These are phyloP conservation scores for Xylaria sp. DNA, from an alignment of 2,329 filamentous ascomycete species.

Conservation along the genomic window DNA sequence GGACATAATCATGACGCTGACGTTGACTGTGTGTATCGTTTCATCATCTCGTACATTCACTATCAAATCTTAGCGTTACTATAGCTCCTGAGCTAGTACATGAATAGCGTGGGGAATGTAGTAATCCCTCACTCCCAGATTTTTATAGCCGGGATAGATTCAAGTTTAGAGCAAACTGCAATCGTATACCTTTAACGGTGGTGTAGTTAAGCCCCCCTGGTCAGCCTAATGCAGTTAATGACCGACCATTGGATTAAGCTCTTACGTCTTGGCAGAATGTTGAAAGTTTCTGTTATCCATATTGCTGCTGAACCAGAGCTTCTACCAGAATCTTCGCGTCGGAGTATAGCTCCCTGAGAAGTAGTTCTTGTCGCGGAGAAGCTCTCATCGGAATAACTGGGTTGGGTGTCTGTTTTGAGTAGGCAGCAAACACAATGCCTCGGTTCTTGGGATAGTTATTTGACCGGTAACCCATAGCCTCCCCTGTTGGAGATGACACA, in stretches of 20 bases:
- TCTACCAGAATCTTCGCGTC: conserved; percentile 38
- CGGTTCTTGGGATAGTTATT: conserved; percentile 28
- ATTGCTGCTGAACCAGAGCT: conserved; percentile 19
- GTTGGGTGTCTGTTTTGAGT: conserved; percentile 33
- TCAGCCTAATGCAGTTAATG: neutral
- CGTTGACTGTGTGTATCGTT: neutral
- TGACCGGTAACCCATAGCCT: neutral
- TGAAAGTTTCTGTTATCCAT: neutral
- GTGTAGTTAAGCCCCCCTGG: neutral
- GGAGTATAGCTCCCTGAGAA: conserved; percentile 33
- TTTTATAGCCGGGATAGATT: neutral
- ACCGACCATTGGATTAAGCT: neutral
- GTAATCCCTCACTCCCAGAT: neutral
- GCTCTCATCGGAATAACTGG: conserved; percentile 32
- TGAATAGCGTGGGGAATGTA: neutral
- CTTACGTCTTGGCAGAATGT: neutral
- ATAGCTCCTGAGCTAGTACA: neutral
- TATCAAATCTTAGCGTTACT: neutral
- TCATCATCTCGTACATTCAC: neutral
- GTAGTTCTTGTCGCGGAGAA: conserved; percentile 30
- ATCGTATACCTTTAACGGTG: neutral
- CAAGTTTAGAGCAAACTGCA: neutral
- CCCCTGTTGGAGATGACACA: neutral
- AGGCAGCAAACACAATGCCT: conserved; percentile 42
- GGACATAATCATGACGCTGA: neutral